Evolutionary conservation across 1,284 basidiomycete species (phyloP).

Genomic region (Heterobasidion annosum): DNA sequence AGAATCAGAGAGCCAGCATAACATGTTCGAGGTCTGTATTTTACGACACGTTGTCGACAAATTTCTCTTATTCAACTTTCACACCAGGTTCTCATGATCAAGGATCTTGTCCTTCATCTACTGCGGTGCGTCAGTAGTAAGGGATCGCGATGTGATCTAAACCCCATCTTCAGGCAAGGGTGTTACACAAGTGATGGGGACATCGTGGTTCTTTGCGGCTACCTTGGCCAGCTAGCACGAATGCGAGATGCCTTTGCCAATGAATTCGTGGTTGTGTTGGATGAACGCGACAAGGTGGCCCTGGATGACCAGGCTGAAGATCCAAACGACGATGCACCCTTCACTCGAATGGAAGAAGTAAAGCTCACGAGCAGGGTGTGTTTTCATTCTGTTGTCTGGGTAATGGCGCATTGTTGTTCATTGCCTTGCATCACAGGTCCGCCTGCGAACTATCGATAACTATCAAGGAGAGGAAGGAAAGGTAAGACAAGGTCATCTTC

Average conservation of each 20-base stretch:
- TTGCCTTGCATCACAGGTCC: slow-evolving; percentile 31
- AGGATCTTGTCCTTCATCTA: slow-evolving; percentile 55
- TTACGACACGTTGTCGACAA: neutral
- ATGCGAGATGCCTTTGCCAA: slow-evolving; percentile 39
- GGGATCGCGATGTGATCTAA: neutral
- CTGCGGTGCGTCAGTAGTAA: neutral
- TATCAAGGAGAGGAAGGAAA: slow-evolving; percentile 67
- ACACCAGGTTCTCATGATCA: slow-evolving; percentile 55
- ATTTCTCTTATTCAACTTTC: neutral
- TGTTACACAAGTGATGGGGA: slow-evolving; percentile 33
- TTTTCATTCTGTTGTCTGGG: neutral
- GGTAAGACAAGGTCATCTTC: neutral
- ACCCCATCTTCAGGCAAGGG: slow-evolving; percentile 37
- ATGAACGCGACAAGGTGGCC: slow-evolving; percentile 57
- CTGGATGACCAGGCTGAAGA: slow-evolving; percentile 29
- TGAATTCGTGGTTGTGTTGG: slow-evolving; percentile 53
- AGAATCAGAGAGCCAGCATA: slow-evolving; percentile 55
- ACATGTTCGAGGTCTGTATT: slow-evolving; percentile 49
- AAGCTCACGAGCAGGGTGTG: slow-evolving; percentile 27
- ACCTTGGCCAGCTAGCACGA: slow-evolving; percentile 57
- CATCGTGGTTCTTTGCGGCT: slow-evolving; percentile 69
- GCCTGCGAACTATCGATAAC: slow-evolving; percentile 66
- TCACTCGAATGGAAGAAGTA: slow-evolving; percentile 22
- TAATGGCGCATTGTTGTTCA: neutral
- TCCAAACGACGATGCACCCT: slow-evolving; percentile 17